These are phyloP conservation scores for Boletus huronensis DNA, from an alignment of 768 basidiomycete species.

Conservation along the genomic window DNA sequence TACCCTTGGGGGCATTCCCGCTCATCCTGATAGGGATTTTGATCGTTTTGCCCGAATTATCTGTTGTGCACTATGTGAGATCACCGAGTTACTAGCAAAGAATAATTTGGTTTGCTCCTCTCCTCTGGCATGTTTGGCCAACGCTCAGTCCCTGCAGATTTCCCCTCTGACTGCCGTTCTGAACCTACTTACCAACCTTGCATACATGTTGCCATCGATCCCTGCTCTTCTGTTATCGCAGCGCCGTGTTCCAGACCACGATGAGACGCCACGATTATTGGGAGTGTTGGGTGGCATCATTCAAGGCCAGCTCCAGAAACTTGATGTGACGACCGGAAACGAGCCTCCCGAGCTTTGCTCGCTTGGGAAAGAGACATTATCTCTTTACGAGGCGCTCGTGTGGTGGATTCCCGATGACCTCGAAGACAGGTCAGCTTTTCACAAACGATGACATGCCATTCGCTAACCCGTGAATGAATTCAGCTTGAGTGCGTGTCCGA, in stretches of 20 bases:
- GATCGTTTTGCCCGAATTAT: slow-evolving; percentile 22
- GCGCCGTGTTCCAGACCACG: slow-evolving; percentile 21
- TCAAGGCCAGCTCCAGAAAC: slow-evolving; percentile 35
- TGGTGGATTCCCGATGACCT: slow-evolving; percentile 45
- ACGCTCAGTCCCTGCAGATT: slow-evolving; percentile 35
- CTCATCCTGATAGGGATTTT: slow-evolving; percentile 20
- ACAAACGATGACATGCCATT: neutral
- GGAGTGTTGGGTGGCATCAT: slow-evolving; percentile 41
- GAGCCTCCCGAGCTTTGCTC: slow-evolving; percentile 21
- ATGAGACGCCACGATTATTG: slow-evolving; percentile 36
- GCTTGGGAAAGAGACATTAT: slow-evolving; percentile 42
- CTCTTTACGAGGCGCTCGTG: slow-evolving; percentile 53
- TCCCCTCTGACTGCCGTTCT: slow-evolving; percentile 48
- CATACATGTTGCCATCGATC: slow-evolving; percentile 48
- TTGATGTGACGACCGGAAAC: slow-evolving; percentile 28
- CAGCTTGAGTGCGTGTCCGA: slow-evolving; percentile 41
- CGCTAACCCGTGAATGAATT: neutral
- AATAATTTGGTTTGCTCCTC: slow-evolving; percentile 40
- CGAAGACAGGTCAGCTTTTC: slow-evolving; percentile 32
- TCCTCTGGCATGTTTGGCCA: neutral
- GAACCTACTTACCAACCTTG: slow-evolving; percentile 47
- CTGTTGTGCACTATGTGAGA: slow-evolving; percentile 37
- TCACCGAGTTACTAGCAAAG: slow-evolving; percentile 37
- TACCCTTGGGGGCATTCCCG: slow-evolving; percentile 24
- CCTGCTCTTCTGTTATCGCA: slow-evolving; percentile 35